A percentile compares a stretch with the other conserved stretches of the same genome.
These are phyloP conservation scores for Sugiyamaella boreocaroliniensis DNA, from an alignment of 805 yeast species.

Conservation along the genomic window DNA sequence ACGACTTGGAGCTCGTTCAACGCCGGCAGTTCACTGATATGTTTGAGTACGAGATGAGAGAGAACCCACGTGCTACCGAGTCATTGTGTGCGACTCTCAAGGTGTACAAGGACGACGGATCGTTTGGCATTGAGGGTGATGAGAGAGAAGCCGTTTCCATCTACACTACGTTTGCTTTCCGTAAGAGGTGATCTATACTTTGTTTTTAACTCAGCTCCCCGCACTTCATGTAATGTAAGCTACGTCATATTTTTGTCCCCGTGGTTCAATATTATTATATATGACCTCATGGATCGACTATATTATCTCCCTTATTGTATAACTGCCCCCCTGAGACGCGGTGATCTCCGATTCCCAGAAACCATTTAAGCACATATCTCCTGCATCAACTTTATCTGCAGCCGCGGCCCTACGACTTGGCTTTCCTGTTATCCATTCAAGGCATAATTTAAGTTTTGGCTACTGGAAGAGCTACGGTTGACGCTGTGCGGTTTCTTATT, in stretches of 20 bases:
- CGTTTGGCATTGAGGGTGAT: conserved; percentile 79
- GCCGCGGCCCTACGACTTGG: too few species aligned
- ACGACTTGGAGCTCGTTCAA: conserved; percentile 62
- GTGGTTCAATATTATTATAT: background rate
- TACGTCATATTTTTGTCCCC: background rate
- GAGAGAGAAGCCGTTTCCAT: conserved; percentile 86
- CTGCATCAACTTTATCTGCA: background rate
- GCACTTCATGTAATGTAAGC: too few species aligned
- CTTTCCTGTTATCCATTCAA: too few species aligned
- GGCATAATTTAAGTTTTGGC: too few species aligned
- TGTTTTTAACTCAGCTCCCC: background rate
- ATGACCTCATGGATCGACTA: background rate
- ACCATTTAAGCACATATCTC: background rate
- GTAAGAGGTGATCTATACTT: conserved; percentile 13
- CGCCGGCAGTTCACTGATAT: conserved; percentile 75
- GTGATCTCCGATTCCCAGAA: too few species aligned
- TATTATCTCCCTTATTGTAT: too few species aligned
- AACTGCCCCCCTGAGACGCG: too few species aligned
- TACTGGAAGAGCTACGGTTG: background rate
- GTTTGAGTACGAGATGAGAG: conserved; percentile 73
- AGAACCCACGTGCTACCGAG: conserved; percentile 28
- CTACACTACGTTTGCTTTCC: conserved; percentile 78
- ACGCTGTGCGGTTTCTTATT: background rate
- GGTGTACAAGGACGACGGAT: conserved; percentile 69
- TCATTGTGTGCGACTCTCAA: conserved; percentile 28